These are phyloP conservation scores for Trypanosoma cruzi DNA, from an alignment of 208 protist genomes.

Conservation along the genomic window DNA sequence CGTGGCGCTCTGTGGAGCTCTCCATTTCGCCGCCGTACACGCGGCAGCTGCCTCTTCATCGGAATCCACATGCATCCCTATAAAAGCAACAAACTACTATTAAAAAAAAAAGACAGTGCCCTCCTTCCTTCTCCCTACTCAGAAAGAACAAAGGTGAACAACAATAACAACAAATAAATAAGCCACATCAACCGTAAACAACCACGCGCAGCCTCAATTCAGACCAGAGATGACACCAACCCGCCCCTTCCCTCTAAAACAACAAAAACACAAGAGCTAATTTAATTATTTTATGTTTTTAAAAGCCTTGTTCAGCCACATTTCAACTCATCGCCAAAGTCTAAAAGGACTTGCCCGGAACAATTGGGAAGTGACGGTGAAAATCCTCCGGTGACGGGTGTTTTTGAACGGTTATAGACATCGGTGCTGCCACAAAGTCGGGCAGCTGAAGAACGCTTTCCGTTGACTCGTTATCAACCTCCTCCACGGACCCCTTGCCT, in stretches of 20 bases:
- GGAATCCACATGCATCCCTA: conserved; percentile 17
- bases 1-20: not conserved
- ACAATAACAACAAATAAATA: conserved; percentile 2
- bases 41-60: conserved; percentile 31
- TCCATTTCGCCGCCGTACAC: conserved; percentile 2
- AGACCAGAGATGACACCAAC: not conserved
- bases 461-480: not conserved
- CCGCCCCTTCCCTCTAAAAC: not conserved
- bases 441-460: conserved; percentile 33
- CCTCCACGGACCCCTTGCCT: not conserved
- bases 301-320: not conserved
- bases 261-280: not conserved
- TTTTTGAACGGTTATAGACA: conserved; percentile 14
- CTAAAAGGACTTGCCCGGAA: conserved; percentile 18
- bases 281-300: not conserved
- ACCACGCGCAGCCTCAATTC: not conserved
- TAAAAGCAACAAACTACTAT: not conserved
- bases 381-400: conserved; percentile 23
- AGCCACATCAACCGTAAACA: not conserved
- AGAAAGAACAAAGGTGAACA: no score
- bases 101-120: not conserved
- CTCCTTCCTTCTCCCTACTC: not conserved
- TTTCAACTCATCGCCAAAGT: not conserved
- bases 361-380: conserved; percentile 7
- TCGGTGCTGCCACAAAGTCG: conserved; percentile 17